Evolutionary conservation across 305 asterid genomes (phyloP), one percentile per base, ranked within the genome.

Genomic region (Fraxinus nigra): DNA sequence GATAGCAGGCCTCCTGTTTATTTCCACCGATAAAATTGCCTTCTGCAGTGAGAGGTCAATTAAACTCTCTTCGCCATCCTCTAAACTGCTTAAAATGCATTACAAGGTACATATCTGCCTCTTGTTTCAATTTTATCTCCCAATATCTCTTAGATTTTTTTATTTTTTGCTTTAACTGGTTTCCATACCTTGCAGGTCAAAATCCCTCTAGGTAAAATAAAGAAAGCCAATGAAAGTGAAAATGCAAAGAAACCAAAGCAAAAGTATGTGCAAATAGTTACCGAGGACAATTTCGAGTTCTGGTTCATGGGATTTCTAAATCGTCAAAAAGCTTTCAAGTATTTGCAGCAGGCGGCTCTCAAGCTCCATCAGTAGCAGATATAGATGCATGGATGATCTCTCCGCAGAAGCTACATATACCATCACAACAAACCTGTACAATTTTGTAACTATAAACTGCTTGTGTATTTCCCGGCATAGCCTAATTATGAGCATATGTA

Each of bases 31-130:
- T 13, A 88, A 88, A 80, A 82, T 90, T 26, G 90, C 93, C 78
- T 92, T 92, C 85, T 90, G 92, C 88, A 92, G 96, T 56, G 93
- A 90, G 83, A 87, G 91, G 81, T 86, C 92, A 69, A 87, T 88
- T 69, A 89, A 87, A 81, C 11, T 87, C 88, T 38, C 88, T 37
- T 88, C 94, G 77, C 80, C 89, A 20, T 79, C 87, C 0, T 93
- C 89, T 24, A 86, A 88, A 75, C 85, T 84, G 75, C 79, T 82
- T 10, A 89, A 87, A 83, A 81, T 86, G 32, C 88, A 87, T 82
- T 92, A 88, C 84, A 92, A 88, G 94, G 94, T 91, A 80, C 1
- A 22, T 59, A 63, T 63, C 51, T 37, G 32, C 18, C 18, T 16
- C 18, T 22, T 4, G 24, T 59, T 18, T 20, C 69, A 59, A 20